Evolutionary conservation across 2,329 filamentous ascomycete genomes (phyloP).

Genomic region (Fusarium virguliforme): DNA sequence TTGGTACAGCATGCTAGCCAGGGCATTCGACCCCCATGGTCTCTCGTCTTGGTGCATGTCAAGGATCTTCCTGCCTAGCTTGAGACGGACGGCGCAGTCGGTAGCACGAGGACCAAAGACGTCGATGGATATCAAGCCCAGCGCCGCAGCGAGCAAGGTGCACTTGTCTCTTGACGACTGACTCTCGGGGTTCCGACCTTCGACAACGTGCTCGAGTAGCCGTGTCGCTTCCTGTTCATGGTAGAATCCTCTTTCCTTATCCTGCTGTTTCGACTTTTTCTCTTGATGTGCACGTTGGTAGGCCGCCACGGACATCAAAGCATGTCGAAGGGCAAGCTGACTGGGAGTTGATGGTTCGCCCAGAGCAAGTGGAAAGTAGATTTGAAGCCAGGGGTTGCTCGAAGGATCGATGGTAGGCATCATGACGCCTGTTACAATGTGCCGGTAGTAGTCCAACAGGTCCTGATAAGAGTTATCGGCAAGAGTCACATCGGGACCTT

Average conservation of each 20-base stretch:
- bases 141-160: neutral
- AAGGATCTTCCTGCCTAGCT: neutral
- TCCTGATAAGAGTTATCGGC: neutral
- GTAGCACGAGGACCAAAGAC: neutral
- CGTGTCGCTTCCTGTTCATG: neutral
- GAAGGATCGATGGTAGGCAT: neutral
- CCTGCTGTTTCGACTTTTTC: neutral
- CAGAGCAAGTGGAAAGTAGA: neutral
- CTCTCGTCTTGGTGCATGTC: neutral
- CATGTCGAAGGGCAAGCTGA: neutral
- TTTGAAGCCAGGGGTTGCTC: neutral
- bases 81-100: neutral
- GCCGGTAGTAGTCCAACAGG: neutral
- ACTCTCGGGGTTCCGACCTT: neutral
- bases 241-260: neutral
- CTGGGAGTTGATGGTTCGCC: neutral
- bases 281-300: neutral
- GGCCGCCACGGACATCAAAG: neutral
- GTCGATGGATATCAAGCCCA: neutral
- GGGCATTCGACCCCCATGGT: neutral
- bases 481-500: neutral
- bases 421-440: neutral
- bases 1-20: neutral
- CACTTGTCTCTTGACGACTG: neutral
- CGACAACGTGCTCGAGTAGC: neutral